Conservation (phyloP, 768 basidiomycete species). For the Kwoniella sp. region DNA sequence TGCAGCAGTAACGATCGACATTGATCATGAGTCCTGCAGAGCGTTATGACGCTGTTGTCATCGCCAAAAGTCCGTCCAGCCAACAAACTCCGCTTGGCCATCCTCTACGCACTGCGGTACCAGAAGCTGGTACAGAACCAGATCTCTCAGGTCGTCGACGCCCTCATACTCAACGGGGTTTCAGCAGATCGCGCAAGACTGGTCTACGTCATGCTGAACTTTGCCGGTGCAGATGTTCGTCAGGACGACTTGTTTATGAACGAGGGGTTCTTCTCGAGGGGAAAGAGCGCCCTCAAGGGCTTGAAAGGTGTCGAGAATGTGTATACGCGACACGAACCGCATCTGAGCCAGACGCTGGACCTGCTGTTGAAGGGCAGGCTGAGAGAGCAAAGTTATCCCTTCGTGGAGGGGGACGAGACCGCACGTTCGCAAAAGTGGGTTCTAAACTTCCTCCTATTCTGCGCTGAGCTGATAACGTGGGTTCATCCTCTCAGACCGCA, state of each 20-base stretch:
- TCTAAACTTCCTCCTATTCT: neutral
- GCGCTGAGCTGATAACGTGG: too few species aligned
- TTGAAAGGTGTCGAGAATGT: constrained; percentile 99
- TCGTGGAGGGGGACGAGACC: constrained; percentile 62
- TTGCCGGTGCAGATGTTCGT: constrained; percentile 90
- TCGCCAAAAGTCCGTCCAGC: constrained; percentile 64
- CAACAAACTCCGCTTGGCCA: constrained; percentile 84
- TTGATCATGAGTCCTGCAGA: constrained; percentile 54
- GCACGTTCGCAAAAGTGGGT: constrained; percentile 59
- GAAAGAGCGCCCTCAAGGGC: constrained; percentile 89
- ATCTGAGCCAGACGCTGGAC: constrained; percentile 86
- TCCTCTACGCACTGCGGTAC: constrained; percentile 87
- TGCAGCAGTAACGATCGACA: neutral
- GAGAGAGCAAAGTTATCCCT: constrained; percentile 84
- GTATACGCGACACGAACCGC: constrained; percentile 94
- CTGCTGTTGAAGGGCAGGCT: constrained; percentile 78
- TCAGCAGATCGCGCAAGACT: constrained; percentile 55
- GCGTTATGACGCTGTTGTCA: constrained; percentile 71
- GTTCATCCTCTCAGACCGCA: constrained; percentile 64
- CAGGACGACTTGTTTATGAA: constrained; percentile 97
- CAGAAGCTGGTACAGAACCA: constrained; percentile 82
- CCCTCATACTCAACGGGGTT: constrained; percentile 50
- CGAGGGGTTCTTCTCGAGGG: constrained; percentile 88
- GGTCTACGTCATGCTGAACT: constrained; percentile 86
- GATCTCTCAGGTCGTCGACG: constrained; percentile 59